Evolutionary conservation across 306 rosid genomes (phyloP).

Genomic region (Vicia villosa): DNA sequence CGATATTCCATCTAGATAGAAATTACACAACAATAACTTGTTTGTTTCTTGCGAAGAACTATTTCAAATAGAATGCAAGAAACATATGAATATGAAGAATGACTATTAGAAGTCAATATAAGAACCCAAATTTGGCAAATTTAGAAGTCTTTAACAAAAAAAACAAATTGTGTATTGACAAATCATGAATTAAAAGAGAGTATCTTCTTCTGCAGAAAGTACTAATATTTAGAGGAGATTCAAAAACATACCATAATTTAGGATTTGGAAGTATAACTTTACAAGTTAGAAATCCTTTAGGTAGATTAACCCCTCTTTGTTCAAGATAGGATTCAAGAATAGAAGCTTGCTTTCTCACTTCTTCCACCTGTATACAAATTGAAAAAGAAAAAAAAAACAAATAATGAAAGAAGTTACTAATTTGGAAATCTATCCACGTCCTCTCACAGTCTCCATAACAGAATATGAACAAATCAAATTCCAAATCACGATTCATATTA

Average conservation of each 20-base stretch:
- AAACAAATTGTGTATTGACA: neutral
- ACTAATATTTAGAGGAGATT: neutral
- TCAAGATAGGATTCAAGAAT: slow-evolving; percentile 84
- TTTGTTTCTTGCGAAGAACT: slow-evolving; percentile 17
- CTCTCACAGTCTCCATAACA: slow-evolving; percentile 12
- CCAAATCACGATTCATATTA: neutral
- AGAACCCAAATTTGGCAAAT: neutral
- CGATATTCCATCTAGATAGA: slow-evolving; percentile 4
- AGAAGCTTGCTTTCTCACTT: slow-evolving; percentile 62
- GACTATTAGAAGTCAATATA: neutral
- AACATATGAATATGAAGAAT: slow-evolving; percentile 23
- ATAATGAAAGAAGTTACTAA: neutral
- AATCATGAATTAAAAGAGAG: slow-evolving; percentile 21
- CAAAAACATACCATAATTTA: slow-evolving; percentile 63
- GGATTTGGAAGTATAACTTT: slow-evolving; percentile 91
- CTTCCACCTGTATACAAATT: slow-evolving; percentile 58
- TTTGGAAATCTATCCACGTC: slow-evolving; percentile 8
- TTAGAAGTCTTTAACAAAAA: neutral
- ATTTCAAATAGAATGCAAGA: slow-evolving; percentile 3
- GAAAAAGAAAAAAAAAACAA: slow-evolving; percentile 16
- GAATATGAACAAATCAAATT: slow-evolving; percentile 24
- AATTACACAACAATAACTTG: neutral
- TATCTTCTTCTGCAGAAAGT: neutral
- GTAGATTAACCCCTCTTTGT: slow-evolving; percentile 80
- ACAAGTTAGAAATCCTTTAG: slow-evolving; percentile 67